A percentile compares a stretch with the other conserved stretches of the same genome.
Evolutionary conservation across 164 flowering plant genomes (phyloP).

Genomic region (Aristolochia contorta): DNA sequence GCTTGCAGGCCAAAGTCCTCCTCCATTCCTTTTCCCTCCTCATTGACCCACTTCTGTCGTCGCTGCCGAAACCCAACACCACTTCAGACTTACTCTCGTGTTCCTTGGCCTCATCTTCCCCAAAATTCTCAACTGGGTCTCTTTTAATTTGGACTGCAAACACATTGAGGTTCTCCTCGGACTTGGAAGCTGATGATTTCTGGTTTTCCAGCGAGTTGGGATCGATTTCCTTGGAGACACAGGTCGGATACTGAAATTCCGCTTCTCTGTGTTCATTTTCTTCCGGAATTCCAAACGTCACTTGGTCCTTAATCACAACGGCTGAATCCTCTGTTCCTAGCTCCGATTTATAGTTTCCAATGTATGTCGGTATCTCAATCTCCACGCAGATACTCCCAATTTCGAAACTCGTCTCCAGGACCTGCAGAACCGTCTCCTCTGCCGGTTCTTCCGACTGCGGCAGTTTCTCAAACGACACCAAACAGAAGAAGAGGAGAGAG

Average conservation of each 20-base stretch:
- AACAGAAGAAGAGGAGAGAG: conserved; percentile 41
- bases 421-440: background rate
- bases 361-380: background rate
- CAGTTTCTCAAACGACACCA: conserved; percentile 27
- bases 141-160: conserved; percentile 4
- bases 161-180: background rate
- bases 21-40: conserved; percentile 83
- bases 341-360: background rate
- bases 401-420: background rate
- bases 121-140: background rate
- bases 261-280: background rate
- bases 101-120: conserved; percentile 3
- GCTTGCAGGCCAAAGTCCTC: conserved; percentile 84
- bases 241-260: background rate
- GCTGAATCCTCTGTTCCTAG: background rate
- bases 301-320: too few relatives aligned
- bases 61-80: conserved; percentile 5
- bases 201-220: background rate
- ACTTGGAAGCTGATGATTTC: background rate
- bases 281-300: too few relatives aligned
- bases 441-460: background rate
- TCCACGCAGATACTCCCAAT: background rate
- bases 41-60: conserved; percentile 51
- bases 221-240: conserved; percentile 1
- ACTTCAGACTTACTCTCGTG: conserved; percentile 5